Evolutionary conservation across 2,329 filamentous ascomycete genomes (phyloP).

Genomic region (Colletotrichum brevisporum): DNA sequence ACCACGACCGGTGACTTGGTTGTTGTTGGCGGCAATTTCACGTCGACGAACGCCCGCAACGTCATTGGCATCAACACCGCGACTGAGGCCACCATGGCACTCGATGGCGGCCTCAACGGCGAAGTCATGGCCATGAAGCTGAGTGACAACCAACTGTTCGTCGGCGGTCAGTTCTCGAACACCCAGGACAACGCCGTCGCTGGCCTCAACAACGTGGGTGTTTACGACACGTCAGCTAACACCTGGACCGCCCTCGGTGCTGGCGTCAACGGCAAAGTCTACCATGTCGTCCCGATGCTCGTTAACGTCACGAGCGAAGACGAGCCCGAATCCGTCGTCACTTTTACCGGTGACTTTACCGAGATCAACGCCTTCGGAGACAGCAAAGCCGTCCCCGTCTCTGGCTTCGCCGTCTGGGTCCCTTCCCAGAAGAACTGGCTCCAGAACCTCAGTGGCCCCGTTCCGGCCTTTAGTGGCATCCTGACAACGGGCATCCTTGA

Average conservation of each 20-base stretch:
- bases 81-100: slow-evolving; percentile 72
- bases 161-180: slow-evolving; percentile 88
- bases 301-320: slow-evolving; percentile 80
- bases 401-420: slow-evolving; percentile 93
- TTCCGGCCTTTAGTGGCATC: slow-evolving; percentile 78
- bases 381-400: slow-evolving; percentile 72
- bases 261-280: slow-evolving; percentile 86
- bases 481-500: slow-evolving; percentile 79
- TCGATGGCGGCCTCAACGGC: slow-evolving; percentile 83
- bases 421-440: slow-evolving; percentile 90
- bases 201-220: slow-evolving; percentile 82
- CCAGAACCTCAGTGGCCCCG: slow-evolving; percentile 77
- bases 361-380: slow-evolving; percentile 77
- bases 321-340: slow-evolving; percentile 80
- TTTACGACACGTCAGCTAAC: slow-evolving; percentile 78
- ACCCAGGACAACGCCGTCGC: slow-evolving; percentile 72
- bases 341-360: slow-evolving; percentile 85
- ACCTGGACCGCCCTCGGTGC: slow-evolving; percentile 85
- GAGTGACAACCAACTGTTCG: slow-evolving; percentile 78
- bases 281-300: slow-evolving; percentile 79
- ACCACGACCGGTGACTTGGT: slow-evolving; percentile 73
- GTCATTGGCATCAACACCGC: slow-evolving; percentile 80
- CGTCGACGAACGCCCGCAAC: slow-evolving; percentile 76
- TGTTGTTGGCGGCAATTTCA: slow-evolving; percentile 90
- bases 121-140: slow-evolving; percentile 80